These are phyloP conservation scores for Dentiscutata heterogama DNA, from an alignment of 371 early-diverging fungal genomes.

Conservation along the genomic window DNA sequence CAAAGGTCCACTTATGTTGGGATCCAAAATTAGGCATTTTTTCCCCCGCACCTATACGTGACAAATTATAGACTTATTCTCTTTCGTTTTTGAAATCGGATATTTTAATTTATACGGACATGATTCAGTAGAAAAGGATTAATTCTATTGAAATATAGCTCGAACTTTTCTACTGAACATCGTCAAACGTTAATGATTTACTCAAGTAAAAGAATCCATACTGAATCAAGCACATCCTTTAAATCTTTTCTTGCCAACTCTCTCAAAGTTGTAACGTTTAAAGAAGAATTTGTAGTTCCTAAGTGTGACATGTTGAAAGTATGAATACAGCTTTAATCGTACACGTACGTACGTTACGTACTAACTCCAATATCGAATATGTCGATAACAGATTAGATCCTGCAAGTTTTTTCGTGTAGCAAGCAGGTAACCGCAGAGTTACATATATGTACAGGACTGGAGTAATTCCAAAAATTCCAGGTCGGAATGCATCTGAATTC, in stretches of 20 bases:
- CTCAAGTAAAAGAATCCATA: slow-evolving; percentile 51
- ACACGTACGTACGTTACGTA: too few relatives aligned
- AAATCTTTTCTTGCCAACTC: slow-evolving; percentile 79
- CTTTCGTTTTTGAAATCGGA: too few relatives aligned
- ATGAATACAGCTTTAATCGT: too few relatives aligned
- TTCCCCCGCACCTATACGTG: slow-evolving; percentile 81
- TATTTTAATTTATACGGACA: not conserved
- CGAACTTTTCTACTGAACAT: not conserved
- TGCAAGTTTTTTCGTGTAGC: too few relatives aligned
- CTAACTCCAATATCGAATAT: not conserved
- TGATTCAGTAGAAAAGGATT: not conserved
- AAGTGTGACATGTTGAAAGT: too few relatives aligned
- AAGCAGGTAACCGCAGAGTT: too few relatives aligned
- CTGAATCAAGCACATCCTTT: slow-evolving; percentile 79
- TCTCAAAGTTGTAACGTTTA: slow-evolving; percentile 70
- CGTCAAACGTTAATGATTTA: too few relatives aligned
- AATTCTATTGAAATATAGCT: too few relatives aligned
- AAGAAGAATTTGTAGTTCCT: slow-evolving; percentile 50
- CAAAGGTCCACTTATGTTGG: slow-evolving; percentile 84
- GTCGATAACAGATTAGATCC: too few relatives aligned
- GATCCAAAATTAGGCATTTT: slow-evolving; percentile 91
- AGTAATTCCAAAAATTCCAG: too few relatives aligned
- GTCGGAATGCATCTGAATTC: too few relatives aligned
- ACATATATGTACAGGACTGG: too few relatives aligned
- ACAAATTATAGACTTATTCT: not conserved